Evolutionary conservation across 129 eudicot genomes (phyloP), one percentile per base, ranked within the genome.

Genomic region (Chrysanthemum seticuspe): DNA sequence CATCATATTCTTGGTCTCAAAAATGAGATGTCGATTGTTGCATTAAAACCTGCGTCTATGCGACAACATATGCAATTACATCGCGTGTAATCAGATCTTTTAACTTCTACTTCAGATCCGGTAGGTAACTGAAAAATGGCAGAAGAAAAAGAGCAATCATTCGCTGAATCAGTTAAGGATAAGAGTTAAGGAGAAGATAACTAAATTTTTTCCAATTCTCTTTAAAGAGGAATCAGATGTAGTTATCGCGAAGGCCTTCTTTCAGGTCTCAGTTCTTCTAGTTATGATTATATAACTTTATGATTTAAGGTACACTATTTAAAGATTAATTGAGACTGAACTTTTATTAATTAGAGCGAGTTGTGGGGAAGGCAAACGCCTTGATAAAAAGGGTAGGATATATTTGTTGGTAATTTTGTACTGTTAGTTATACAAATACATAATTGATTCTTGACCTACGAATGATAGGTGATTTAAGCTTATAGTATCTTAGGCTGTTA

Each of bases 221-320:
- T 90, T 86, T 70, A 95, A 88, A 76, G 97, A 91, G 72, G 73
- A 84, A 21, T 82, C 96, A 40, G 99, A 95, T 71, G 94, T 95
- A 64, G 80, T 83, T 44, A 91, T 95, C 58, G 97, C 97, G 3
- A 88, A 94, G 77, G 86, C 91, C 54, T 91, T 95, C 83, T 91
- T 95, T 80, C 99, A 95, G 99, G 99, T 94, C 58, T 31, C 50
- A 59, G 10, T 55, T 13, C 48, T 29, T 62, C 14, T 16, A 0
- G 48, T 62, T 62, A 27, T 3, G 31, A 62, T 59, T 19, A 19
- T 19, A 19, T 19, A 19, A 19, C 21, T 19, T 19, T 19, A 19
- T 19, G 21, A 19, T 19, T 19, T 19, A 19, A 19, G 21, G 21
- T 19, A 19, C 21, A 19, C 21, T 19, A 19, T 19, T 19, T 19